These are phyloP conservation scores for Nissolia schottii DNA, from an alignment of 306 rosid genomes.

Conservation along the genomic window DNA sequence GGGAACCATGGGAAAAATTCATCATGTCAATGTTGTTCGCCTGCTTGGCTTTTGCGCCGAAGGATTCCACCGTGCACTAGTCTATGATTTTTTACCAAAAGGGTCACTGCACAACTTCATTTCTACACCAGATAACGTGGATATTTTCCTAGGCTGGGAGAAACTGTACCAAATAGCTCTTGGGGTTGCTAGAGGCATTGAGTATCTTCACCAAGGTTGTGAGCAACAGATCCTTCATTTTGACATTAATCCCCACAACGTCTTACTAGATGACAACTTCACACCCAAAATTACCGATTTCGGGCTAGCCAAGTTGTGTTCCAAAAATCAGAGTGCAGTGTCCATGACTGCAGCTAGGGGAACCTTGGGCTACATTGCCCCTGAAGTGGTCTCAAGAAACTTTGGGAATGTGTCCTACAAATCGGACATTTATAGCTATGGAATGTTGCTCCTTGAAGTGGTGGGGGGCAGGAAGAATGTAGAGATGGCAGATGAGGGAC, in stretches of 20 bases:
- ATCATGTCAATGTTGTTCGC: conserved; percentile 9
- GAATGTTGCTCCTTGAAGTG: conserved; percentile 1
- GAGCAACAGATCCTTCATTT: conserved; percentile 4
- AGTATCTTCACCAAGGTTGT: conserved; percentile 12
- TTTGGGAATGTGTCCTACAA: conserved; percentile 1
- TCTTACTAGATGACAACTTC: not conserved
- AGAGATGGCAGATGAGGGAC: not conserved
- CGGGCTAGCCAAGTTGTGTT: not conserved
- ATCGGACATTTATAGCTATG: conserved; percentile 8
- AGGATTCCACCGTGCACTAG: conserved; percentile 3
- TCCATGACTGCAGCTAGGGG: not conserved
- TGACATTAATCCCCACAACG: conserved; percentile 6
- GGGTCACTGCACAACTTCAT: not conserved
- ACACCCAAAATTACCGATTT: not conserved
- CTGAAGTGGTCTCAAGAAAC: conserved; percentile 11
- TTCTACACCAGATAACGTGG: not conserved
- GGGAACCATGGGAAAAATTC: not conserved
- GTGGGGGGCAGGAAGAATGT: conserved; percentile 10
- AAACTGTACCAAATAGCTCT: not conserved
- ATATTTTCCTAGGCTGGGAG: not conserved
- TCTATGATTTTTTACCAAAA: not conserved
- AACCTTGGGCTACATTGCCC: not conserved
- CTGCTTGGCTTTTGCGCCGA: conserved; percentile 8
- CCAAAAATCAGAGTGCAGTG: not conserved
- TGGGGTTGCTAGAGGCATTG: conserved; percentile 1